These are phyloP conservation scores for Apiospora koreana DNA, from an alignment of 2,329 filamentous ascomycete genomes.

Conservation along the genomic window DNA sequence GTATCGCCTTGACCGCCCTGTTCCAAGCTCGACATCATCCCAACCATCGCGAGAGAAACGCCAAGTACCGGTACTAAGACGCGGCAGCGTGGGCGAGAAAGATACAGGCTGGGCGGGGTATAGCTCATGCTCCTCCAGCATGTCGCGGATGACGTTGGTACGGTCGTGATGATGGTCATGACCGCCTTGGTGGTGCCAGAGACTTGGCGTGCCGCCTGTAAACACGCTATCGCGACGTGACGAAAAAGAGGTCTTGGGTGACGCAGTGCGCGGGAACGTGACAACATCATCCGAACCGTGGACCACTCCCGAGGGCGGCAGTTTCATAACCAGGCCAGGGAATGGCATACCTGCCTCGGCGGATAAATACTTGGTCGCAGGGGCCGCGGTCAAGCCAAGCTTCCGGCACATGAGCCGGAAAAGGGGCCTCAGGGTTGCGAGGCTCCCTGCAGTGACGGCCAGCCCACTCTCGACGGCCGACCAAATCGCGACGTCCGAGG, in stretches of 20 bases:
- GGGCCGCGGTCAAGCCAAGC: not conserved
- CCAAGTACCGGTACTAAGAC: not conserved
- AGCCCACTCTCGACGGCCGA: conserved; percentile 14
- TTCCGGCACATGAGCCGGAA: conserved; percentile 8
- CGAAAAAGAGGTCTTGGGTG: not conserved
- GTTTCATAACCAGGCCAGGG: not conserved
- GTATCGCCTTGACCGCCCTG: too few species aligned
- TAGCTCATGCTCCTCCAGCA: not conserved
- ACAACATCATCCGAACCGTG: not conserved
- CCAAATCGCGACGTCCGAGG: conserved; percentile 15
- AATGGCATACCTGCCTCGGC: not conserved
- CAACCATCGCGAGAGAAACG: not conserved
- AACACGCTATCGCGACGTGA: not conserved
- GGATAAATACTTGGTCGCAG: not conserved
- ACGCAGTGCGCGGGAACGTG: not conserved
- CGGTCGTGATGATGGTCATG: not conserved
- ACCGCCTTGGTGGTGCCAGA: not conserved
- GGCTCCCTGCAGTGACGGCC: conserved; percentile 13
- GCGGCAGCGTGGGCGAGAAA: not conserved
- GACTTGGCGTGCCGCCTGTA: not conserved
- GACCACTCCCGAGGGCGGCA: too few species aligned
- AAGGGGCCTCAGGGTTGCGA: conserved; percentile 16
- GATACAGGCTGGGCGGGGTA: not conserved
- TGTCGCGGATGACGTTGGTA: not conserved
- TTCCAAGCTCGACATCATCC: not conserved